phyloP scores from a whole-genome alignment of 2,329 filamentous ascomycete species.

The Neofusicoccum parvum region DNA sequence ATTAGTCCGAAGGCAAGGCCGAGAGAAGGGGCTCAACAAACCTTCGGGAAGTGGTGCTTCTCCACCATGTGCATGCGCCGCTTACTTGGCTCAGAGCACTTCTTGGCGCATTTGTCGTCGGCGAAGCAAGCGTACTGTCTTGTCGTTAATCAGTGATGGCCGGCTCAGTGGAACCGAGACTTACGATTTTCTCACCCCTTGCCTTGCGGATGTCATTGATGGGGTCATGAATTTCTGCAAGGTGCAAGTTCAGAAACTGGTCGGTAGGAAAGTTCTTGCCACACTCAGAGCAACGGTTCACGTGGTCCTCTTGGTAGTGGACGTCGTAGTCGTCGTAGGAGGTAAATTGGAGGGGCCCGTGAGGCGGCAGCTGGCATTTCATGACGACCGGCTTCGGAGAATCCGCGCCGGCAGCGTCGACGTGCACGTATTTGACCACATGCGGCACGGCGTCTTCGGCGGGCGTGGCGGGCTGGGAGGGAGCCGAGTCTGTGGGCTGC shows the following conservation, averaged over 20 bases:
- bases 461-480: constrained; percentile 32
- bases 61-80: constrained; percentile 86
- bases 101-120: constrained; percentile 74
- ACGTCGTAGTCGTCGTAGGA: constrained; percentile 81
- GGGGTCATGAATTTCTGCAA: constrained; percentile 88
- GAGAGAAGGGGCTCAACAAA: constrained; percentile 24
- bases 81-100: constrained; percentile 82
- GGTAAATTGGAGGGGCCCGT: constrained; percentile 70
- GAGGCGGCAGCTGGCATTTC: constrained; percentile 80
- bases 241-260: constrained; percentile 79
- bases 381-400: constrained; percentile 55
- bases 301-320: constrained; percentile 80
- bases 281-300: constrained; percentile 84
- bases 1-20: background rate
- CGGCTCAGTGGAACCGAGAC: constrained; percentile 33
- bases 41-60: constrained; percentile 86
- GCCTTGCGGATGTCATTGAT: constrained; percentile 72
- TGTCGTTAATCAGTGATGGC: constrained; percentile 1
- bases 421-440: constrained; percentile 59
- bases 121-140: constrained; percentile 83
- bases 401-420: constrained; percentile 30
- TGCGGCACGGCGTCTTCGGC: constrained; percentile 23
- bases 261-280: constrained; percentile 84
- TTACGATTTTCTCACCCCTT: constrained; percentile 82
- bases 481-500: constrained; percentile 6